These are phyloP conservation scores for Backusella macrospora DNA, from an alignment of 192 early-diverging fungal species.

Conservation along the genomic window DNA sequence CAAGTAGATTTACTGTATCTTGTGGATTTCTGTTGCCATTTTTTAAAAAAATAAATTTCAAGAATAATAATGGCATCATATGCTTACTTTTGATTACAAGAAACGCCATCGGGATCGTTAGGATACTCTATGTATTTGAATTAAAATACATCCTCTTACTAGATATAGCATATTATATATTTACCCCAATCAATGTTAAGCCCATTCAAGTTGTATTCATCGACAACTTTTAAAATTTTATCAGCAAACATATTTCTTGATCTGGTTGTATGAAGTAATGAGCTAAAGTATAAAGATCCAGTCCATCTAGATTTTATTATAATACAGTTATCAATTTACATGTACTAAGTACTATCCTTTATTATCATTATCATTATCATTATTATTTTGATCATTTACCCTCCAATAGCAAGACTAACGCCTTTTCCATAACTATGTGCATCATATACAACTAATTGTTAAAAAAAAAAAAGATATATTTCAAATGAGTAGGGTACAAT, in stretches of 20 bases:
- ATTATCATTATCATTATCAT: too few relatives aligned
- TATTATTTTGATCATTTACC: constrained; percentile 10
- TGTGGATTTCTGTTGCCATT: background rate
- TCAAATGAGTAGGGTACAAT: background rate
- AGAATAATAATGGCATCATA: background rate
- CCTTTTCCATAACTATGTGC: constrained; percentile 32
- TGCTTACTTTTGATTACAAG: constrained; percentile 39
- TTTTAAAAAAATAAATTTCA: background rate
- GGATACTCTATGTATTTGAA: constrained; percentile 32
- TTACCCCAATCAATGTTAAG: constrained; percentile 69
- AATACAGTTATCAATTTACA: background rate
- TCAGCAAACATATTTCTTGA: constrained; percentile 41
- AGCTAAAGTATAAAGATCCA: constrained; percentile 37
- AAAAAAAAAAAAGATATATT: background rate
- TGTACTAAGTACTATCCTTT: background rate
- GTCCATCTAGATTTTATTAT: constrained; percentile 34
- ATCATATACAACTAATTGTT: constrained; percentile 23
- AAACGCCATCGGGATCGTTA: constrained; percentile 33
- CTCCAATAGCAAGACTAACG: constrained; percentile 40
- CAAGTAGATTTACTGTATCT: background rate
- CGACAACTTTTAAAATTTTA: constrained; percentile 45
- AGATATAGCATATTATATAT: constrained; percentile 41
- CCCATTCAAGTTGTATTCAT: constrained; percentile 55
- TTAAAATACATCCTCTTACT: background rate
- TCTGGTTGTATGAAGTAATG: constrained; percentile 15